phyloP scores from a whole-genome alignment of 176 grass and related monocot species.

The Carex scoparia region DNA sequence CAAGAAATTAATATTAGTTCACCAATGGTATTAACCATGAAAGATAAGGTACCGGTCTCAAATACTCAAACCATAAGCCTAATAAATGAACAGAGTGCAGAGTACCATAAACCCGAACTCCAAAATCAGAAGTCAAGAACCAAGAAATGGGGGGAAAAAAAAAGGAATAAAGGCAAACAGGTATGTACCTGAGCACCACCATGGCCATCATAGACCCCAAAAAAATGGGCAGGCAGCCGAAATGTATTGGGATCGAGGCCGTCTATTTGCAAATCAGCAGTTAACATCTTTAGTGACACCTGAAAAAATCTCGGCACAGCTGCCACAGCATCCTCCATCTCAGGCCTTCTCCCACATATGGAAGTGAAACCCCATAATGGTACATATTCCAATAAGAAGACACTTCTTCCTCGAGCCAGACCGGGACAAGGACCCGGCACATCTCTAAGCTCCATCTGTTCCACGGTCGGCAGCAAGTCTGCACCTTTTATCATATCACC shows the following conservation, averaged over 20 bases:
- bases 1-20: background rate
- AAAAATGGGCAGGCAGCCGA: constrained; percentile 64
- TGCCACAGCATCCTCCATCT: constrained; percentile 79
- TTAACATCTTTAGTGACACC: constrained; percentile 62
- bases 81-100: background rate
- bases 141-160: background rate
- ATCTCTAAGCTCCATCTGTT: background rate
- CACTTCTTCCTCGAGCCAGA: constrained; percentile 27
- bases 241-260: constrained; percentile 56
- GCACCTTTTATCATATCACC: constrained; percentile 13
- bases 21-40: background rate
- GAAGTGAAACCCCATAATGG: constrained; percentile 73
- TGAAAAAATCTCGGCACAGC: constrained; percentile 37
- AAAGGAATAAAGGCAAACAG: background rate
- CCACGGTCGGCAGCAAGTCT: constrained; percentile 22
- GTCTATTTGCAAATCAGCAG: constrained; percentile 38
- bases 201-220: constrained; percentile 81
- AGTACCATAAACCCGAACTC: background rate
- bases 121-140: background rate
- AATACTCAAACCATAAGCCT: background rate
- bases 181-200: constrained; percentile 50
- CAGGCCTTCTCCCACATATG: constrained; percentile 54
- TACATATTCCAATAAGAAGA: constrained; percentile 53
- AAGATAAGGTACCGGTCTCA: background rate
- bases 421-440: background rate